Conservation (phyloP, 768 basidiomycete species). For the Lanmaoa rubissima region DNA sequence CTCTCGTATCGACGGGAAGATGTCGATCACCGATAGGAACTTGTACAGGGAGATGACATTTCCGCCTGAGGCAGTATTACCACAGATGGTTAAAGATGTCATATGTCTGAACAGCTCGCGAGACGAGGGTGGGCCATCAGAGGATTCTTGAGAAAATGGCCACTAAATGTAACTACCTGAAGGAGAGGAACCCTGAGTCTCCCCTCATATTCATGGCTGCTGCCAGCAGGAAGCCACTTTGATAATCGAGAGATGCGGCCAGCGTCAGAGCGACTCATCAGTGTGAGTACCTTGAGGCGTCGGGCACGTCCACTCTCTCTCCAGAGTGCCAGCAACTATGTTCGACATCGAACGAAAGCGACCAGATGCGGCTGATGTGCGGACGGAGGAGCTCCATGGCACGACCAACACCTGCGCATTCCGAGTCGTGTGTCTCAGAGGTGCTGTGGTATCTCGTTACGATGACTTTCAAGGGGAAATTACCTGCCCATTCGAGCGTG, state of each 20-base stretch:
- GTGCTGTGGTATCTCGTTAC: conserved; percentile 3
- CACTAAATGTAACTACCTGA: background rate
- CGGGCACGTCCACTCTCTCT: conserved; percentile 1
- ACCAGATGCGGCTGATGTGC: conserved; percentile 1
- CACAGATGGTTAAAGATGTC: conserved; percentile 2
- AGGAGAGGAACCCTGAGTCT: conserved; percentile 5
- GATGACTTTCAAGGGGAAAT: conserved; percentile 2
- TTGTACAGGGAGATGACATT: background rate
- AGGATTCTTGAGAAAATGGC: conserved; percentile 6
- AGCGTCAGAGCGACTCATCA: conserved; percentile 1
- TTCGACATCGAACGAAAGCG: conserved; percentile 6
- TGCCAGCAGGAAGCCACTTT: background rate
- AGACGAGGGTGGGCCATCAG: conserved; percentile 6
- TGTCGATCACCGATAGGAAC: conserved; percentile 4
- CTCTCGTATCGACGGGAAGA: background rate
- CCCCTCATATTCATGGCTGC: conserved; percentile 1
- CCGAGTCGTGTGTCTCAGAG: background rate
- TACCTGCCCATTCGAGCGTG: conserved; percentile 2
- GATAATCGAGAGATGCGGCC: background rate
- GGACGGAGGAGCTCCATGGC: conserved; percentile 6
- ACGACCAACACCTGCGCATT: background rate
- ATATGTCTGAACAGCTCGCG: conserved; percentile 1
- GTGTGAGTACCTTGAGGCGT: conserved; percentile 1
- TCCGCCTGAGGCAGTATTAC: background rate
- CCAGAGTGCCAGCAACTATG: conserved; percentile 8